A percentile compares a stretch with the other conserved stretches of the same genome.
Conservation (phyloP, 1,139 yeast genomes). For the Nakaseomyces glabratus region DNA sequence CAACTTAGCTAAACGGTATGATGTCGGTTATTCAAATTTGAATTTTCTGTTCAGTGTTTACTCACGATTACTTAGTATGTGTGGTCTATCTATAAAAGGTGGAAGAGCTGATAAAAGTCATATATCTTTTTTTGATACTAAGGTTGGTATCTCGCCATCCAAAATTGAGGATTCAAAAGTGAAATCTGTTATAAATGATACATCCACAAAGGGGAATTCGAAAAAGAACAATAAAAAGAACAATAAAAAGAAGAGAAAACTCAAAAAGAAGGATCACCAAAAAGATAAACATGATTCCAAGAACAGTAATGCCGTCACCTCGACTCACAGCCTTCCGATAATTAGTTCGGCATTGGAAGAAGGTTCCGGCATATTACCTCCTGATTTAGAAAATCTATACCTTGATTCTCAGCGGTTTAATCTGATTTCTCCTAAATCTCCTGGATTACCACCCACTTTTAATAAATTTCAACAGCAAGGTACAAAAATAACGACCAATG, state of each 20-base stretch:
- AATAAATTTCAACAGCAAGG: no score
- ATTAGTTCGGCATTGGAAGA: neutral
- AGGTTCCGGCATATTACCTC: constrained; percentile 11
- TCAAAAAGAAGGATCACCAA: constrained; percentile 7
- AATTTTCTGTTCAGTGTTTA: constrained; percentile 25
- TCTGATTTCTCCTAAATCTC: constrained; percentile 5
- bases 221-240: constrained; percentile 5
- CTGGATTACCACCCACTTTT: no score
- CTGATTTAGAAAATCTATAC: constrained; percentile 15
- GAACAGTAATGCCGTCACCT: neutral
- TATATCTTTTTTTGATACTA: constrained; percentile 11
- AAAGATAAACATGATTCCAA: constrained; percentile 6
- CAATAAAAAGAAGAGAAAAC: neutral
- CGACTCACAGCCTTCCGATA: neutral
- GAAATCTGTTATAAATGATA: neutral
- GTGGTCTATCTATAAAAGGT: constrained; percentile 23
- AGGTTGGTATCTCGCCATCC: constrained; percentile 6
- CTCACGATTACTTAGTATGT: constrained; percentile 19
- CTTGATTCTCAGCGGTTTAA: constrained; percentile 14
- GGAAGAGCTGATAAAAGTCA: constrained; percentile 14
- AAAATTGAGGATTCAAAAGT: constrained; percentile 1
- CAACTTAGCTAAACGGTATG: constrained; percentile 17
- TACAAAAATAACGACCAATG: no score
- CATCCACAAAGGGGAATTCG: constrained; percentile 3
- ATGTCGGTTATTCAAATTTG: constrained; percentile 16